Conservation (phyloP, 768 basidiomycete species). For the Mycena haematopus region DNA sequence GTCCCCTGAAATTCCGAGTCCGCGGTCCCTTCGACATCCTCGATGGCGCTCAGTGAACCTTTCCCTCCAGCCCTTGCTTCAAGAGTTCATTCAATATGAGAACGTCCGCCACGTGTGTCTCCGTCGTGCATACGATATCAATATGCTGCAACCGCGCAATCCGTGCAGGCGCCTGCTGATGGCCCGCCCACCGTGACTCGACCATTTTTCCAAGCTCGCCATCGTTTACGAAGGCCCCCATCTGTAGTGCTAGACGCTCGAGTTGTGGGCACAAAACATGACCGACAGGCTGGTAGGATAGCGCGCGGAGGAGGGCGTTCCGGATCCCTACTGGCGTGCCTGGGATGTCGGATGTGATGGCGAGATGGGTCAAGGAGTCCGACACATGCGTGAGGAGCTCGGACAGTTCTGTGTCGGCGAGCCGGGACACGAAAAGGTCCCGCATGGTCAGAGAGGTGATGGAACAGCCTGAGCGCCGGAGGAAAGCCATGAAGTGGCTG, state of each 20-base stretch:
- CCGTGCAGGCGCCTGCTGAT: slow-evolving; percentile 12
- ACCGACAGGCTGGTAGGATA: slow-evolving; percentile 4
- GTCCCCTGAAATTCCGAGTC: background rate
- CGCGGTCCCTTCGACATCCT: background rate
- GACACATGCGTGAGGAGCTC: slow-evolving; percentile 15
- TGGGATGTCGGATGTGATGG: slow-evolving; percentile 26
- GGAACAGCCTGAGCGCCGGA: slow-evolving; percentile 18
- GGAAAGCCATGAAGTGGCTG: slow-evolving; percentile 22
- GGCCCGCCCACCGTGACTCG: slow-evolving; percentile 20
- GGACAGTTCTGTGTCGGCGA: slow-evolving; percentile 2
- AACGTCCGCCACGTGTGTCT: slow-evolving; percentile 12
- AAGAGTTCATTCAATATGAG: slow-evolving; percentile 8
- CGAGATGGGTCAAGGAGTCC: slow-evolving; percentile 15
- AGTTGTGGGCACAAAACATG: slow-evolving; percentile 21
- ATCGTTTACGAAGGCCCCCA: slow-evolving; percentile 15
- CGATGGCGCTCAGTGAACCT: background rate
- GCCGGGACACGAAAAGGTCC: slow-evolving; percentile 23
- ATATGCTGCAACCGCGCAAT: slow-evolving; percentile 12
- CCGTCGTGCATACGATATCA: slow-evolving; percentile 16
- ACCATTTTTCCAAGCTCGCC: slow-evolving; percentile 24
- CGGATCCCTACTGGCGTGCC: slow-evolving; percentile 21
- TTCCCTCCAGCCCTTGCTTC: slow-evolving; percentile 9
- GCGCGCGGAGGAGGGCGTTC: slow-evolving; percentile 8
- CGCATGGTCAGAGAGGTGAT: slow-evolving; percentile 22
- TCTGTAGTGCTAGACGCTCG: slow-evolving; percentile 17